These are phyloP conservation scores for Cladophialophora carrionii DNA, from an alignment of 2,329 filamentous ascomycete genomes.

Conservation along the genomic window DNA sequence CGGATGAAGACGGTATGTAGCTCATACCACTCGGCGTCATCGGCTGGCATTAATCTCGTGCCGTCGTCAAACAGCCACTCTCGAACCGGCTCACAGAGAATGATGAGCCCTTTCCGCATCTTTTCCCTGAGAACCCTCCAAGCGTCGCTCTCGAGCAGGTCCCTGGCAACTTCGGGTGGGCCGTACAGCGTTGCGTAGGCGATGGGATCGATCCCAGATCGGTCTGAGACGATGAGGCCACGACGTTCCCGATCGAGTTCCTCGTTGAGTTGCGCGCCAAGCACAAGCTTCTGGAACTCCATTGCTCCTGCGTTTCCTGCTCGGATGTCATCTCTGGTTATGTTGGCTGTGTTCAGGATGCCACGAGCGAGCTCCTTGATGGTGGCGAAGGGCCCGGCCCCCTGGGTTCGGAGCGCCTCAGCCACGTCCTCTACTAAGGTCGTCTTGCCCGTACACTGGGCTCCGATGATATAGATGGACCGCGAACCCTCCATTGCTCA, in stretches of 20 bases:
- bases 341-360: conserved; percentile 5
- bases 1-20: conserved; percentile 4
- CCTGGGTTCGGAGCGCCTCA: neutral
- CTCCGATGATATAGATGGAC: conserved; percentile 16
- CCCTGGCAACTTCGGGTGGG: neutral
- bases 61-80: conserved; percentile 13
- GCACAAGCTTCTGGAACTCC: conserved; percentile 11
- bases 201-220: conserved; percentile 15
- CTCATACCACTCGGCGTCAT: conserved; percentile 4
- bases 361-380: conserved; percentile 15
- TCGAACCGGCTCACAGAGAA: conserved; percentile 7
- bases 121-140: conserved; percentile 3
- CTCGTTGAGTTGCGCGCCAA: conserved; percentile 2
- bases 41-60: conserved; percentile 10
- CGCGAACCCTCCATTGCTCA: neutral
- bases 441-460: conserved; percentile 15
- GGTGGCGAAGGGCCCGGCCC: neutral
- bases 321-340: conserved; percentile 14
- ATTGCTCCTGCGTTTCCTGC: conserved; percentile 1
- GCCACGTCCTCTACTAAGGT: conserved; percentile 7
- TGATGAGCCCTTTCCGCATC: conserved; percentile 3
- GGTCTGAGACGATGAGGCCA: conserved; percentile 9
- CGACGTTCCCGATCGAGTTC: neutral
- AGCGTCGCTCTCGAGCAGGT: neutral
- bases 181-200: conserved; percentile 13